These are phyloP conservation scores for Bipolaris cookei DNA, from an alignment of 2,329 filamentous ascomycete species.

Conservation along the genomic window DNA sequence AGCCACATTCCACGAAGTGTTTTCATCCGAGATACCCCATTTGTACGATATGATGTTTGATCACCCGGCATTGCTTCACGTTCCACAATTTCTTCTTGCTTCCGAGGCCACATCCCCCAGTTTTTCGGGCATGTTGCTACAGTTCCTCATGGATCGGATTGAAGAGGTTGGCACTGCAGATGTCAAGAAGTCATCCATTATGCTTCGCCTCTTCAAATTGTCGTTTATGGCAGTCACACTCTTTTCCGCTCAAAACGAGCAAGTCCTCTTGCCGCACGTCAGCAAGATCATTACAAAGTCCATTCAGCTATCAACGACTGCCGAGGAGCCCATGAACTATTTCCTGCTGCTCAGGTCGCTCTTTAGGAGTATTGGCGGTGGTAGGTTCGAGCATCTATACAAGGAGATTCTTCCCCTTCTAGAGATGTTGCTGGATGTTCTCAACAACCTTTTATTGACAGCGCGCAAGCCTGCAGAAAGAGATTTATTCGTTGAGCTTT, in stretches of 20 bases:
- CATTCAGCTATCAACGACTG: constrained; percentile 92
- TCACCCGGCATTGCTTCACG: constrained; percentile 89
- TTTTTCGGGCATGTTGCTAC: constrained; percentile 96
- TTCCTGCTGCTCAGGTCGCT: constrained; percentile 90
- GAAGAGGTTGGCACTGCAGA: constrained; percentile 93
- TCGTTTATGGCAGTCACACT: constrained; percentile 99
- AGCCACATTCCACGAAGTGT: constrained; percentile 97
- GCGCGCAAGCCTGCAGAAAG: constrained; percentile 89
- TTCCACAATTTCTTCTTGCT: constrained; percentile 98
- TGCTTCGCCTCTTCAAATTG: constrained; percentile 93
- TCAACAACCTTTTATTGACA: constrained; percentile 91
- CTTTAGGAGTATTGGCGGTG: constrained; percentile 95
- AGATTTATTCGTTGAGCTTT: constrained; percentile 96
- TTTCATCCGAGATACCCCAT: constrained; percentile 94
- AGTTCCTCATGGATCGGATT: constrained; percentile 96
- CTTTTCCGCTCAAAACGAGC: constrained; percentile 93
- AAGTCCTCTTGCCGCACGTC: constrained; percentile 92
- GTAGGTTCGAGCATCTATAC: constrained; percentile 96
- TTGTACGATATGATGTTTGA: constrained; percentile 98
- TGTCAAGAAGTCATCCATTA: constrained; percentile 88
- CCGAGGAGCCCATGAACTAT: constrained; percentile 98
- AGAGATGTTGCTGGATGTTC: constrained; percentile 95
- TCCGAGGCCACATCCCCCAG: constrained; percentile 97
- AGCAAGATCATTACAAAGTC: constrained; percentile 97
- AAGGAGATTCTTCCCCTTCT: constrained; percentile 96